Evolutionary conservation across 1,284 basidiomycete genomes (phyloP), one percentile per base, ranked within the genome.

Genomic region (Stygiomarasmius scandens): DNA sequence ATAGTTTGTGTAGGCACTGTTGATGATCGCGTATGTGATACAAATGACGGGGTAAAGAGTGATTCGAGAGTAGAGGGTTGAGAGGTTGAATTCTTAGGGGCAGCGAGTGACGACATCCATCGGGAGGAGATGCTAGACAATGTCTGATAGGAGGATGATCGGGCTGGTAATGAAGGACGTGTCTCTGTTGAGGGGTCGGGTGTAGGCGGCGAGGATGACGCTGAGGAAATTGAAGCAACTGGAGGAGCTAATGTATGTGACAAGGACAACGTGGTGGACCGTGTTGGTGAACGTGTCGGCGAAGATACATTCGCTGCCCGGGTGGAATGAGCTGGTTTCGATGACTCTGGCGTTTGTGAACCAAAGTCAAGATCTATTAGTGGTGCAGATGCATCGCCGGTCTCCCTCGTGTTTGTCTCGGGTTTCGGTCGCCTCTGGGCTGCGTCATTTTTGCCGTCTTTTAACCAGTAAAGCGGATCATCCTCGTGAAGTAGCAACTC

Each of bases 401-500:
- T 32, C 12, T 56, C 27, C 10, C 22, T 41, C 38, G 34, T 24
- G 14, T 5, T 29, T 20, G 32, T 9, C 27, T 54, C 24, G 46
- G 23, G 32, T 9, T 41, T 54, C 24, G 46, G 23, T 14, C 32
- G 22, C 5, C 9, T 14, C 4, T 27, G 9, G 20, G 10, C 27
- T 2, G 8, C 14, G 24, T 48, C 12, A 25, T 8, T 32, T 12
- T 14, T 20, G 5, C 2, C 27, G n/a, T 64, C 64, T 25, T 70
- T 69, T 49, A 78, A 58, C 71, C 84, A 89, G 64, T 83, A 86
- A 62, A 89, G 67, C 1, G 87, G 87, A 67, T 90, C 86, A 50
- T 87, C 83, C 67, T 89, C 80, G 59, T 87, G 80, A 58, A 77
- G 65, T 41, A 89, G 65, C 29, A 91, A 66, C 66, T 90, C 87